Base-by-base conservation (phyloP, 371 early-diverging fungal species). In the Nosema muscidifuracis region DNA sequence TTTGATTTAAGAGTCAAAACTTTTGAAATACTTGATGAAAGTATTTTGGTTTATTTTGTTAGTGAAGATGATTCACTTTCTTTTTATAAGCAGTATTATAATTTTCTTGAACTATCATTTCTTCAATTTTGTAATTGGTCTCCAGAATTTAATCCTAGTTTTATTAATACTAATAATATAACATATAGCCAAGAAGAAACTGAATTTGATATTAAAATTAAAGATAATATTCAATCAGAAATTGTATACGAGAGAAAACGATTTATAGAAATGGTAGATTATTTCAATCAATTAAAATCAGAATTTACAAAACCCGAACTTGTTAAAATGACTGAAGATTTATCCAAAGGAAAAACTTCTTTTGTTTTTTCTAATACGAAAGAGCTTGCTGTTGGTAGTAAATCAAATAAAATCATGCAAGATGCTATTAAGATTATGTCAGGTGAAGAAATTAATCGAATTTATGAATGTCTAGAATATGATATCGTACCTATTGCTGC, bases 341-440 rank as follows among this genome's bases (percentile, higher is more conserved):
- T 67, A 6, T 50, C 72, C 12, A 26, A 61, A 9, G 68, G 73
- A 7, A 43, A 28, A 9, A 44, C 26, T 12, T 68, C 68, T 34
- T 64, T 73, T 57, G 24, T 77, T 1, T 65, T 71, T 47, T 24
- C 33, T 15, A 65, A 74, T 58, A 51, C 76, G 3, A 80, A 80
- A 36, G 75, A 77, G 44, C 36, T 81, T 47, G 73, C 77, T 40
- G 78, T 80, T 60, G 84, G 84, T 22, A 58, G 57, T 9, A 36
- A 77, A 31, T 70, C 84, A 0, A 83, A 83, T 61, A 73, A 78
- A 26, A 51, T 77, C 3, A 74, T 83, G 70, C 84, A 83, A 65
- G 77, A 67, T 9, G 69, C 51, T 6, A 65, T 83, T 12, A 65
- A 68, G 36, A 43, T 33, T 0, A 51, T 80, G 36, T 40, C 70